Percentiles rank a stretch among this genome's conserved stretches.
Conservation (phyloP, 2,329 filamentous ascomycete genomes). For the Ascosphaera aggregata region DNA sequence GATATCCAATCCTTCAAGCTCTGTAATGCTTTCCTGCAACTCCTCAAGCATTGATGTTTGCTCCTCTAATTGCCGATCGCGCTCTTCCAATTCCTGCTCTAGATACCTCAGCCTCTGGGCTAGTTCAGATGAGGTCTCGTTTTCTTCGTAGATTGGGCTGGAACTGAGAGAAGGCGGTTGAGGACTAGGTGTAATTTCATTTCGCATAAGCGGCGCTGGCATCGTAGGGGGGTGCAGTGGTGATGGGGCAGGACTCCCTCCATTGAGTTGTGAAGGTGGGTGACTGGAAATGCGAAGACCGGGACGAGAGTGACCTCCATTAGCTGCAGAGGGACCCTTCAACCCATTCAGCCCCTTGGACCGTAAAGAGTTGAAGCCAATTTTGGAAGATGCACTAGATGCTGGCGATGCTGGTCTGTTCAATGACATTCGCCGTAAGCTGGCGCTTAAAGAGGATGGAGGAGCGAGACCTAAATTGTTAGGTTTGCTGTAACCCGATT, state of each 20-base stretch:
- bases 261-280: slow-evolving; percentile 17
- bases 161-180: slow-evolving; percentile 2
- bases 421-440: slow-evolving; percentile 46
- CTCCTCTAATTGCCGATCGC: slow-evolving; percentile 70
- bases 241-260: slow-evolving; percentile 18
- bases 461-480: slow-evolving; percentile 44
- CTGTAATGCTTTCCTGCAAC: slow-evolving; percentile 73
- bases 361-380: not conserved
- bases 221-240: slow-evolving; percentile 16
- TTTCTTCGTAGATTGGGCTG: not conserved
- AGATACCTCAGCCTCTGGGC: slow-evolving; percentile 55
- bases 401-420: slow-evolving; percentile 69
- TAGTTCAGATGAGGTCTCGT: slow-evolving; percentile 10
- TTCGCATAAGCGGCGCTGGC: slow-evolving; percentile 11
- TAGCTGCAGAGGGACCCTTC: slow-evolving; percentile 5
- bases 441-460: slow-evolving; percentile 41
- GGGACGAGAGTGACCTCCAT: slow-evolving; percentile 22
- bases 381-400: slow-evolving; percentile 12
- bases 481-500: slow-evolving; percentile 69
- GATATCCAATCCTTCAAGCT: slow-evolving; percentile 58
- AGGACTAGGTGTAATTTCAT: slow-evolving; percentile 10
- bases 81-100: slow-evolving; percentile 51
- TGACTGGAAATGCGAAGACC: slow-evolving; percentile 11
- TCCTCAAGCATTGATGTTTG: slow-evolving; percentile 63
- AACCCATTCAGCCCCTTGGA: not conserved